A percentile compares a stretch with the other conserved stretches of the same genome.
Evolutionary conservation across 2,329 filamentous ascomycete genomes (phyloP).

Genomic region (Cryphonectria naterciae): DNA sequence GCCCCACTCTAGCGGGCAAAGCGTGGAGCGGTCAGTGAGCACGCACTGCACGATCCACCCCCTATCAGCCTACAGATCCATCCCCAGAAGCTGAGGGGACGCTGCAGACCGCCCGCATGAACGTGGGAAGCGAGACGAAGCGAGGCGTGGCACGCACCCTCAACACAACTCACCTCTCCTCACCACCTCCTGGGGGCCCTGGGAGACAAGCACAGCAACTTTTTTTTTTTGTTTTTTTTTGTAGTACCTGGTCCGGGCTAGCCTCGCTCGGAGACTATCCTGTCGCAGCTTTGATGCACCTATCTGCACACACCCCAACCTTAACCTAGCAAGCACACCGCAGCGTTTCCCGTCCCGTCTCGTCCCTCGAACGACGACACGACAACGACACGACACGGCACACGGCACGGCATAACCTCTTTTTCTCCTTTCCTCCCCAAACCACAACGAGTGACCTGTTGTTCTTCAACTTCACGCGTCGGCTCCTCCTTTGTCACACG

Average conservation of each 20-base stretch:
- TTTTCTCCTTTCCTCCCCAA: neutral
- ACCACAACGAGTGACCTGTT: conserved; percentile 1
- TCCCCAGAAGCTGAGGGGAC: conserved; percentile 7
- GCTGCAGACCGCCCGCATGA: conserved; percentile 18
- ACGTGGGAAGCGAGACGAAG: conserved; percentile 11
- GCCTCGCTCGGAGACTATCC: conserved; percentile 7
- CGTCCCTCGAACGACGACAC: conserved; percentile 13
- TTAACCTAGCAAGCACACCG: neutral
- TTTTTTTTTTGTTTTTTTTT: conserved; percentile 9
- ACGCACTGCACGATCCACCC: conserved; percentile 10
- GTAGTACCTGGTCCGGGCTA: conserved; percentile 11
- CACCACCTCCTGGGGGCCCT: neutral
- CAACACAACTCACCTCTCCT: neutral
- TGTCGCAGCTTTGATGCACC: conserved; percentile 14
- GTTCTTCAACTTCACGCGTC: conserved; percentile 12
- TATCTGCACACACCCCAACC: conserved; percentile 7
- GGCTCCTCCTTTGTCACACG: neutral
- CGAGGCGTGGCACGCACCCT: neutral
- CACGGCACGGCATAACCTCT: conserved; percentile 3
- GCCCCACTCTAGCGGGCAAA: conserved; percentile 9
- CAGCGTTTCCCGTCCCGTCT: conserved; percentile 12
- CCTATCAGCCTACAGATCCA: conserved; percentile 21
- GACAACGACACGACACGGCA: conserved; percentile 14
- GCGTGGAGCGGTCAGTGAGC: conserved; percentile 22
- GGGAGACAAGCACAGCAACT: conserved; percentile 8